These are phyloP conservation scores for Stemphylium lycopersici DNA, from an alignment of 2,329 filamentous ascomycete species.

Conservation along the genomic window DNA sequence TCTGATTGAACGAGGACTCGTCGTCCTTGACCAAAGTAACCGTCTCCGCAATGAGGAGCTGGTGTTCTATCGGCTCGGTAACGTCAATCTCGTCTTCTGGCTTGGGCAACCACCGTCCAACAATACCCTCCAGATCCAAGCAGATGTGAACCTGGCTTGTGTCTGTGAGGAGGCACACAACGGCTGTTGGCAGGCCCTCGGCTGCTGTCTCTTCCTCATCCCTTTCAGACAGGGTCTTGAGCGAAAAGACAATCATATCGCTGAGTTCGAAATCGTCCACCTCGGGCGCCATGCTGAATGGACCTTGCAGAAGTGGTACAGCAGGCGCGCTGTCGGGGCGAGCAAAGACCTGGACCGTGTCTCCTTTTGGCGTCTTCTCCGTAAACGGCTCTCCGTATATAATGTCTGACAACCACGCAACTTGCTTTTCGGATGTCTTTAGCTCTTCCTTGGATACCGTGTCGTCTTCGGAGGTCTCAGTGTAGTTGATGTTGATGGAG, in stretches of 20 bases:
- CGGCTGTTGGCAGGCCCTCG: constrained; percentile 61
- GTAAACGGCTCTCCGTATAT: constrained; percentile 56
- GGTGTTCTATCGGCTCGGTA: constrained; percentile 30
- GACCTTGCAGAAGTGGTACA: constrained; percentile 67
- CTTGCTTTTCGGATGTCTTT: constrained; percentile 59
- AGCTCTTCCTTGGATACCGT: constrained; percentile 52
- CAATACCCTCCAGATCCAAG: constrained; percentile 66
- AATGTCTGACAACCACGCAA: constrained; percentile 61
- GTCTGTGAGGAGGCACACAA: constrained; percentile 64
- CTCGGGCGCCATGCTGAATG: constrained; percentile 60
- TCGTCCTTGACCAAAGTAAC: constrained; percentile 39
- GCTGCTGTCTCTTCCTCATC: constrained; percentile 53
- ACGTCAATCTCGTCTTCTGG: constrained; percentile 34
- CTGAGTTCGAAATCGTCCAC: constrained; percentile 63
- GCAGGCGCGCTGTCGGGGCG: constrained; percentile 61
- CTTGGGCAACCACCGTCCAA: constrained; percentile 67
- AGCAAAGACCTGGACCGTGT: constrained; percentile 59
- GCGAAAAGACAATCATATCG: constrained; percentile 64
- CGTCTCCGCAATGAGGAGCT: constrained; percentile 51
- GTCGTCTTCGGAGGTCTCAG: constrained; percentile 34
- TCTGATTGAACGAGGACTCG: constrained; percentile 53
- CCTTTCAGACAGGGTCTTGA: constrained; percentile 55
- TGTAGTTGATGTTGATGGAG: constrained; percentile 74
- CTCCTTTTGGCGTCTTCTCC: constrained; percentile 50
- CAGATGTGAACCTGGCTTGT: constrained; percentile 64